Conservation (phyloP, 768 basidiomycete species). For the Russula sp. region DNA sequence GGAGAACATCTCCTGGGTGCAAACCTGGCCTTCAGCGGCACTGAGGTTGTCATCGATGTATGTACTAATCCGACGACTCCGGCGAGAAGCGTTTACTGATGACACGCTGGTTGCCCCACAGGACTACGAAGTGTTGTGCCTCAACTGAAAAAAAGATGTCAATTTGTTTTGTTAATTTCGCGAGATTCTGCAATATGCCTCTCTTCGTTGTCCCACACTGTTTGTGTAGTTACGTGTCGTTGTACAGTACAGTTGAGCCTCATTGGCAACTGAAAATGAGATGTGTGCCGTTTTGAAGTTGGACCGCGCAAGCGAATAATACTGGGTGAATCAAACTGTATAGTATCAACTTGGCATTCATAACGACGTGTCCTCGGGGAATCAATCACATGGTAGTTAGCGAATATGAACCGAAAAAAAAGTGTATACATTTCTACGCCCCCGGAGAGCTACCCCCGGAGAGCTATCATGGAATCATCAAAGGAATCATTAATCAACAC, state of each 20-base stretch:
- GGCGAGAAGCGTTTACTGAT: neutral
- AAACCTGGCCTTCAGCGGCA: slow-evolving; percentile 50
- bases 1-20: slow-evolving; percentile 52
- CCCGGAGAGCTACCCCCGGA: neutral
- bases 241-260: neutral
- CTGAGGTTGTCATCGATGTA: slow-evolving; percentile 53
- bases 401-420: neutral
- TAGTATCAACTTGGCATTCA: neutral
- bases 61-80: slow-evolving; percentile 18
- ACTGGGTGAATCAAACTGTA: too few species aligned
- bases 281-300: neutral
- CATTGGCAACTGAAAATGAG: neutral
- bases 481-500: neutral
- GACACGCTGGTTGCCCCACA: slow-evolving; percentile 21
- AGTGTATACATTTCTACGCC: neutral
- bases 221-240: slow-evolving; percentile 6
- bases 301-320: neutral
- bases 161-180: too few species aligned
- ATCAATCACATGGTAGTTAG: neutral
- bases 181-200: neutral
- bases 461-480: neutral
- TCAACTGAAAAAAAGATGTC: slow-evolving; percentile 25
- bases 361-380: too few species aligned
- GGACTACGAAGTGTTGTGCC: slow-evolving; percentile 47
- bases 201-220: neutral